A percentile compares a stretch with the other conserved stretches of the same genome.
Conservation (phyloP, 805 yeast species). For the Cyberlindnera suaveolens region DNA sequence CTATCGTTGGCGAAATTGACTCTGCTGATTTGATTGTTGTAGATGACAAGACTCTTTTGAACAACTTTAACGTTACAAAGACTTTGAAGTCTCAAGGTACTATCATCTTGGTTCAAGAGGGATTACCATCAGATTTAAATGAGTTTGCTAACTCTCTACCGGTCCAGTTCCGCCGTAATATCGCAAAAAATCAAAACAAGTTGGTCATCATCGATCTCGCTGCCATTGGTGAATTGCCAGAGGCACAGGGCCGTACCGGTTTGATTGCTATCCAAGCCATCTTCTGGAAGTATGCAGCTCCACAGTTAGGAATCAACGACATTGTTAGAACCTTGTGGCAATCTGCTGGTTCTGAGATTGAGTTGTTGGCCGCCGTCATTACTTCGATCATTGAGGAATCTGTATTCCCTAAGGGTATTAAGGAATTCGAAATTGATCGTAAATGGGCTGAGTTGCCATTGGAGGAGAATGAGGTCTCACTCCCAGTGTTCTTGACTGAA, state of each 20-base stretch:
- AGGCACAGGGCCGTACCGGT: conserved; percentile 69
- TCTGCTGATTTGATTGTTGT: conserved; percentile 60
- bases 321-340: conserved; percentile 73
- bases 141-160: conserved; percentile 52
- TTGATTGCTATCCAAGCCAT: conserved; percentile 73
- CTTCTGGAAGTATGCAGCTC: conserved; percentile 69
- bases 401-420: conserved; percentile 39
- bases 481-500: conserved; percentile 54
- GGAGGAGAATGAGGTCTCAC: conserved; percentile 30
- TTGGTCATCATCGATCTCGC: conserved; percentile 58
- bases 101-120: conserved; percentile 38
- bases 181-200: conserved; percentile 46
- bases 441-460: conserved; percentile 22
- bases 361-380: conserved; percentile 66
- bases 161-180: conserved; percentile 40
- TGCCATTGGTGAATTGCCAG: conserved; percentile 57
- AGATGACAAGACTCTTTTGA: conserved; percentile 50
- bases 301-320: conserved; percentile 50
- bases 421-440: conserved; percentile 27
- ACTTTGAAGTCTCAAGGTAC: conserved; percentile 52
- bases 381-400: conserved; percentile 54
- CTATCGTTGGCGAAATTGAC: conserved; percentile 35
- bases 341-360: conserved; percentile 78
- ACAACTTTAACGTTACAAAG: conserved; percentile 55
- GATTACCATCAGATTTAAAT: conserved; percentile 31